These are phyloP conservation scores for Ophiostoma tasmaniense DNA, from an alignment of 2,329 filamentous ascomycete genomes.

Conservation along the genomic window DNA sequence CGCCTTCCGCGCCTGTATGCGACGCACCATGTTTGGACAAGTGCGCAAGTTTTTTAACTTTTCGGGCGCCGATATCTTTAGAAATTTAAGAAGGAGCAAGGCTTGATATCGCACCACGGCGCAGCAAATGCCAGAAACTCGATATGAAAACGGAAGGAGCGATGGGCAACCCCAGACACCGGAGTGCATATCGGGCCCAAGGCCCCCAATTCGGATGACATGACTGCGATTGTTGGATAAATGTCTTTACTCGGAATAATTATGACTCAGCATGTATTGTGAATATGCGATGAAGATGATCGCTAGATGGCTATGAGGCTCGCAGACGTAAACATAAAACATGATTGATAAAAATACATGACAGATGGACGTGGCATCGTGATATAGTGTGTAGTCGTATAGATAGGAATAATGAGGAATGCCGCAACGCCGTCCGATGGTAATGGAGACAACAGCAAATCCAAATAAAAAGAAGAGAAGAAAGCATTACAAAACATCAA, in stretches of 20 bases:
- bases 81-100: not conserved
- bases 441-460: conserved; percentile 25
- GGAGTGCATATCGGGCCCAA: no score
- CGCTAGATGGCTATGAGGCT: not conserved
- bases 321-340: not conserved
- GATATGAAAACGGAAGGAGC: not conserved
- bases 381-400: not conserved
- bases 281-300: not conserved
- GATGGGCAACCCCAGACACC: not conserved
- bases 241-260: not conserved
- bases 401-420: not conserved
- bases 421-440: not conserved
- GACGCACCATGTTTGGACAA: not conserved
- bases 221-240: not conserved
- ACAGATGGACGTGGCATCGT: not conserved
- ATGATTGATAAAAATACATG: not conserved
- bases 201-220: no score
- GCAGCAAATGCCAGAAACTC: not conserved
- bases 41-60: not conserved
- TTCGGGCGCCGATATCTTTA: not conserved
- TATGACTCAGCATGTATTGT: not conserved
- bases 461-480: conserved; percentile 3
- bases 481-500: not conserved
- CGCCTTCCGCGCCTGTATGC: not conserved
- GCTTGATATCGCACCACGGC: not conserved